Conservation (phyloP, 2,329 filamentous ascomycete genomes). For the Cladosporium sp. region DNA sequence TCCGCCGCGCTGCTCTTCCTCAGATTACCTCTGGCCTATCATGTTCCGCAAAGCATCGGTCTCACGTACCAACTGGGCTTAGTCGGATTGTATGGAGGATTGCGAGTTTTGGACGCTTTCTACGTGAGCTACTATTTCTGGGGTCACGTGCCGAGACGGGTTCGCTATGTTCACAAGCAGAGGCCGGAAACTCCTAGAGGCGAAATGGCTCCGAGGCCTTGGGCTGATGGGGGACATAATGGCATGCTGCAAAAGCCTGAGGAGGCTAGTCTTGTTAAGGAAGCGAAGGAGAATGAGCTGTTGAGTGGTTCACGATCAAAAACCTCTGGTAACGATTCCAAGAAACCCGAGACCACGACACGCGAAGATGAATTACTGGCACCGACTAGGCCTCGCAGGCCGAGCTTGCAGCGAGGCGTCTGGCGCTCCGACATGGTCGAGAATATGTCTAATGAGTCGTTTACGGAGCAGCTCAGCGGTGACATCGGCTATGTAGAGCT, state of each 20-base stretch:
- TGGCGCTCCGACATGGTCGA: slow-evolving; percentile 21
- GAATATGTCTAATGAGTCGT: slow-evolving; percentile 23
- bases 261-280: slow-evolving; percentile 8
- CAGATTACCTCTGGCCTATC: slow-evolving; percentile 38
- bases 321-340: not conserved
- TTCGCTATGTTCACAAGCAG: slow-evolving; percentile 36
- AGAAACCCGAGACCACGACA: not conserved
- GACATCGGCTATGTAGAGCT: slow-evolving; percentile 20
- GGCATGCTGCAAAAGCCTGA: slow-evolving; percentile 16
- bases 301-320: slow-evolving; percentile 3
- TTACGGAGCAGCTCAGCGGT: slow-evolving; percentile 18
- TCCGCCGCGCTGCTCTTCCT: slow-evolving; percentile 38
- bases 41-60: slow-evolving; percentile 42
- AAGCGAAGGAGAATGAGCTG: slow-evolving; percentile 11
- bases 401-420: slow-evolving; percentile 15
- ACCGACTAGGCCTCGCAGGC: slow-evolving; percentile 11
- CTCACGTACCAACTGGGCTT: slow-evolving; percentile 42
- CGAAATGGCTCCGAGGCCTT: slow-evolving; percentile 17
- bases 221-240: slow-evolving; percentile 19
- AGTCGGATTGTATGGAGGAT: slow-evolving; percentile 40
- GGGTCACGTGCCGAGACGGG: slow-evolving; percentile 37
- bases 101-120: slow-evolving; percentile 40
- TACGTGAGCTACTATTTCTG: slow-evolving; percentile 40
- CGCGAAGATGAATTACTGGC: not conserved
- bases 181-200: slow-evolving; percentile 27